Conservation (phyloP, 2,329 filamentous ascomycete genomes). For the Fonsecaea pugnacius region DNA sequence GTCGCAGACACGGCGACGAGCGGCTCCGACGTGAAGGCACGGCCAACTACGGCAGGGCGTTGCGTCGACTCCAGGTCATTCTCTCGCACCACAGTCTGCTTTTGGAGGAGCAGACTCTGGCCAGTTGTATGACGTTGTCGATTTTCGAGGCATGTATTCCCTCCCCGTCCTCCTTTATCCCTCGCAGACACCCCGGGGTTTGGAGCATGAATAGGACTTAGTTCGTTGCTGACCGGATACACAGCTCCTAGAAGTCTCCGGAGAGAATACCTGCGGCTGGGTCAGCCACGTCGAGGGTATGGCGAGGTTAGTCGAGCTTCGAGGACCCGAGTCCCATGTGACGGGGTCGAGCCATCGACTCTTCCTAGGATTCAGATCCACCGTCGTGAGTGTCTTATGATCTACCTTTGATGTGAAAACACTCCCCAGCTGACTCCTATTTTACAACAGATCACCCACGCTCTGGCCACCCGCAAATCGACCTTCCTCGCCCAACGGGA, state of each 20-base stretch:
- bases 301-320: slow-evolving; percentile 39
- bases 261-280: slow-evolving; percentile 18
- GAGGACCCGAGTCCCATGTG: slow-evolving; percentile 42
- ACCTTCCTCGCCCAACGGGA: slow-evolving; percentile 38
- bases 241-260: slow-evolving; percentile 18
- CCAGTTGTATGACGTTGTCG: slow-evolving; percentile 20
- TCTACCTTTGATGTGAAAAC: not conserved
- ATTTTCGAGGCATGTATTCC: slow-evolving; percentile 17
- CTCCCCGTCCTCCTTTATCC: too few relatives aligned
- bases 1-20: slow-evolving; percentile 20
- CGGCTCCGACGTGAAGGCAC: slow-evolving; percentile 17
- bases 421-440: not conserved
- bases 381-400: slow-evolving; percentile 26
- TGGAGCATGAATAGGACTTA: not conserved
- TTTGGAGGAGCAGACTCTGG: slow-evolving; percentile 26
- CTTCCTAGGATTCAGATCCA: slow-evolving; percentile 41
- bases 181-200: too few relatives aligned
- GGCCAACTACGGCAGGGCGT: slow-evolving; percentile 21
- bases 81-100: slow-evolving; percentile 14
- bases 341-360: slow-evolving; percentile 41
- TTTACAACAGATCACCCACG: slow-evolving; percentile 37
- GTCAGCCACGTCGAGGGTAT: slow-evolving; percentile 21
- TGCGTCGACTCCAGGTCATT: slow-evolving; percentile 23
- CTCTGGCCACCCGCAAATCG: slow-evolving; percentile 36
- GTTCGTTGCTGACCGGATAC: not conserved